Conservation (phyloP, 305 asterid genomes). For the Fraxinus ornus region DNA sequence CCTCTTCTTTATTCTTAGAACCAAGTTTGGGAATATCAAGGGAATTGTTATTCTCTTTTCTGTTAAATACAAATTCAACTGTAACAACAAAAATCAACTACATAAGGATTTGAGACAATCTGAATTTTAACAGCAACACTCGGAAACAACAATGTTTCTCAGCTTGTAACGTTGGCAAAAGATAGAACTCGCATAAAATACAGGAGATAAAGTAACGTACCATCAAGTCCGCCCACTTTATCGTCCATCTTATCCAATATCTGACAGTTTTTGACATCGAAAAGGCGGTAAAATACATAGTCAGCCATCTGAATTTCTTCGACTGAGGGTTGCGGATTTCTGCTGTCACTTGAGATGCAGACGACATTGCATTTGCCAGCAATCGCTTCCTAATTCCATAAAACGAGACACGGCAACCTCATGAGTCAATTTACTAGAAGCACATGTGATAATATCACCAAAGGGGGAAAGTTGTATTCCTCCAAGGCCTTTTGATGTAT, state of each 20-base stretch:
- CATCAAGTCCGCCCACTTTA: slow-evolving; percentile 73
- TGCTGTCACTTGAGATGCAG: slow-evolving; percentile 65
- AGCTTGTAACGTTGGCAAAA: slow-evolving; percentile 2
- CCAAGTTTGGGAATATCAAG: slow-evolving; percentile 32
- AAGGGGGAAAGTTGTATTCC: background rate
- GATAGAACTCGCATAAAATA: slow-evolving; percentile 17
- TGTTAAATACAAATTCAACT: slow-evolving; percentile 73
- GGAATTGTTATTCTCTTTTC: slow-evolving; percentile 33
- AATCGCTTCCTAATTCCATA: slow-evolving; percentile 70
- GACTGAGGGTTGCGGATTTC: slow-evolving; percentile 77
- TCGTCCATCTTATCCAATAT: slow-evolving; percentile 57
- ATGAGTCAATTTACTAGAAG: slow-evolving; percentile 18
- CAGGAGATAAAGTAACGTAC: slow-evolving; percentile 37
- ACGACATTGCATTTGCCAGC: slow-evolving; percentile 86
- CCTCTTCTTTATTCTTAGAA: slow-evolving; percentile 29
- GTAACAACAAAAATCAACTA: slow-evolving; percentile 41
- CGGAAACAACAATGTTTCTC: background rate
- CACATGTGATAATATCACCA: background rate
- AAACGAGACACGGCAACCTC: slow-evolving; percentile 21
- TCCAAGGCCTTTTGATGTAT: background rate
- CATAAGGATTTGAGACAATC: slow-evolving; percentile 32
- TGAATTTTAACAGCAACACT: slow-evolving; percentile 16
- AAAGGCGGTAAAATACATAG: slow-evolving; percentile 65
- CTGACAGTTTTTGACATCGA: slow-evolving; percentile 61
- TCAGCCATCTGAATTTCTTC: slow-evolving; percentile 67